Conservation (phyloP, 2,329 filamentous ascomycete species). For the Fusarium compactum region DNA sequence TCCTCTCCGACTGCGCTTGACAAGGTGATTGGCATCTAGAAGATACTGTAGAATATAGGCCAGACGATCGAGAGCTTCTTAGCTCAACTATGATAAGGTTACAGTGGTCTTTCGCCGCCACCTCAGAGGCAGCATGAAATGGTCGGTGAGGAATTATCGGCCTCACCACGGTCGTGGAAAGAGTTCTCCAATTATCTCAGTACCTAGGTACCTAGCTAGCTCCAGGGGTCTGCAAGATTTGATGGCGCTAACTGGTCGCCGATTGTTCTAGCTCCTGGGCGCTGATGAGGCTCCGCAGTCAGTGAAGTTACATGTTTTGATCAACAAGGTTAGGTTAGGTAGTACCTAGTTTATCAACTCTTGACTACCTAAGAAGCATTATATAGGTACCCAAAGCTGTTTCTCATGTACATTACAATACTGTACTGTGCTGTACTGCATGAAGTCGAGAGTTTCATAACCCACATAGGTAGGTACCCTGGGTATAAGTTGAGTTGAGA, state of each 20-base stretch:
- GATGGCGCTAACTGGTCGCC: constrained; percentile 31
- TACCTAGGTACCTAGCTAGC: not conserved
- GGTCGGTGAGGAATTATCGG: constrained; percentile 28
- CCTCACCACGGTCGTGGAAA: constrained; percentile 32
- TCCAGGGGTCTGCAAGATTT: constrained; percentile 26
- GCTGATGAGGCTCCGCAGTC: constrained; percentile 28
- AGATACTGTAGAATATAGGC: not conserved
- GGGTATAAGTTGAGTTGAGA: no score
- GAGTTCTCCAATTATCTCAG: constrained; percentile 24
- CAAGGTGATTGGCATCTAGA: not conserved
- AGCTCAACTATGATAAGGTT: not conserved
- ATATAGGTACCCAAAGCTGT: not conserved
- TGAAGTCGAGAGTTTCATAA: not conserved
- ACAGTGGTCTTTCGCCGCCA: constrained; percentile 1
- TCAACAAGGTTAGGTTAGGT: not conserved
- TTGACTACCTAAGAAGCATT: not conserved
- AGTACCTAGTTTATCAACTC: not conserved
- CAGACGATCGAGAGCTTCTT: not conserved
- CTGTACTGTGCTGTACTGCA: no score
- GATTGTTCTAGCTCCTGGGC: constrained; percentile 30
- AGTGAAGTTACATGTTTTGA: not conserved
- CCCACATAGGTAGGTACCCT: not conserved
- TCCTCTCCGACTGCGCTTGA: not conserved
- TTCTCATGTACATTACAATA: no score
- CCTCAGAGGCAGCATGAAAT: constrained; percentile 9